Evolutionary conservation across 2,329 filamentous ascomycete genomes (phyloP).

Genomic region (Pseudocercospora musae): DNA sequence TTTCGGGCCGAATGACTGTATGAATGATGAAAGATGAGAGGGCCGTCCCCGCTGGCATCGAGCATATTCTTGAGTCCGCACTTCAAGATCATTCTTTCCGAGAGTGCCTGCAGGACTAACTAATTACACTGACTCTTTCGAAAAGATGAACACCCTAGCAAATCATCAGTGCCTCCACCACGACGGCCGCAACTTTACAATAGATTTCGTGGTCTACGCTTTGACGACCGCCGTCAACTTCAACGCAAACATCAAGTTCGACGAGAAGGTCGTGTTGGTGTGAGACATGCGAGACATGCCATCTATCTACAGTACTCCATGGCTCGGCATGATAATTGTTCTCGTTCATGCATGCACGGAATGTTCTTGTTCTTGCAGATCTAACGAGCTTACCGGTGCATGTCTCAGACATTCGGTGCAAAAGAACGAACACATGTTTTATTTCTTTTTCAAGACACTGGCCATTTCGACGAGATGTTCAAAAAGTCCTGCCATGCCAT

Average conservation of each 20-base stretch:
- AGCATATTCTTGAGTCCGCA: not conserved
- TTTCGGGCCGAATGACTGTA: conserved; percentile 6
- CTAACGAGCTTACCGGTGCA: not conserved
- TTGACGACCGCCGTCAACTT: conserved; percentile 23
- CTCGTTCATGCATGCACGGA: too few species aligned
- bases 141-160: conserved; percentile 15
- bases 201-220: conserved; percentile 18
- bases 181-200: conserved; percentile 21
- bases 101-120: too few species aligned
- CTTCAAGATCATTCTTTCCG: too few species aligned
- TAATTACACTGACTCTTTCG: not conserved
- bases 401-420: not conserved
- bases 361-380: too few species aligned
- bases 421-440: not conserved
- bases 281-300: too few species aligned
- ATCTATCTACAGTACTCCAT: too few species aligned
- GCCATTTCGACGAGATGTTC: not conserved
- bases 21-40: not conserved
- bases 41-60: conserved; percentile 4
- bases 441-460: not conserved
- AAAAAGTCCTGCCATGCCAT: too few species aligned
- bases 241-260: conserved; percentile 21
- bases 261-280: not conserved
- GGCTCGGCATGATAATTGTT: too few species aligned
- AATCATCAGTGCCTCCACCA: conserved; percentile 25